Evolutionary conservation across 1,284 basidiomycete species (phyloP).

Genomic region (Trametes versicolor): DNA sequence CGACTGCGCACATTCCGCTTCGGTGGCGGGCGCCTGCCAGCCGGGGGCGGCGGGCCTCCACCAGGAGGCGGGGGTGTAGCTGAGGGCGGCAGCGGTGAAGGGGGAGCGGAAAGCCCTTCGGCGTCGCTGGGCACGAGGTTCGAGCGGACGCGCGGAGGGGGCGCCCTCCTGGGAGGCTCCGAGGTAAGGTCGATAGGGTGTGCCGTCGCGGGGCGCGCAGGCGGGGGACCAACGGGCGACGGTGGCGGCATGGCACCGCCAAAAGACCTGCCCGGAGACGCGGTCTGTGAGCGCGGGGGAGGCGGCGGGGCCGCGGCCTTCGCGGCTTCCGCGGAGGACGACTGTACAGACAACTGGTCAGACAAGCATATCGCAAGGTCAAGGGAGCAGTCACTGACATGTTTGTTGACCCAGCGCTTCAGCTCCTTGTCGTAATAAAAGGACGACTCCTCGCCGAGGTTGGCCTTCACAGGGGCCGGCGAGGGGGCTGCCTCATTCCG

Average conservation of each 20-base stretch:
- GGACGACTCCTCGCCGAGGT: slow-evolving; percentile 90
- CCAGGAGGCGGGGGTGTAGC: slow-evolving; percentile 50
- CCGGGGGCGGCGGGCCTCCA: slow-evolving; percentile 57
- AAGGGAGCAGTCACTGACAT: slow-evolving; percentile 57
- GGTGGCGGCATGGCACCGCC: slow-evolving; percentile 38
- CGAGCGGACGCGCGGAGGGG: slow-evolving; percentile 66
- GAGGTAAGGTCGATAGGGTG: slow-evolving; percentile 61
- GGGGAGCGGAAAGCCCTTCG: slow-evolving; percentile 42
- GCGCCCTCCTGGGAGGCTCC: slow-evolving; percentile 59
- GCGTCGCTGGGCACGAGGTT: slow-evolving; percentile 65
- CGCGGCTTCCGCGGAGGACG: slow-evolving; percentile 57
- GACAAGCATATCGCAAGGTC: background rate
- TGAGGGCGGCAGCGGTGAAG: slow-evolving; percentile 44
- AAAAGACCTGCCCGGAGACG: slow-evolving; percentile 69
- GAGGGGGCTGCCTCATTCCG: slow-evolving; percentile 55
- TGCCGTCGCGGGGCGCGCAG: slow-evolving; percentile 65
- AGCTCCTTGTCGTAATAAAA: slow-evolving; percentile 96
- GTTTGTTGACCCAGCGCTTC: slow-evolving; percentile 97
- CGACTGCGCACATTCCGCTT: slow-evolving; percentile 83
- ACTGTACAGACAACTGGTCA: slow-evolving; percentile 48
- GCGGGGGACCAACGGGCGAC: slow-evolving; percentile 53
- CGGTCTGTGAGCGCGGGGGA: slow-evolving; percentile 82
- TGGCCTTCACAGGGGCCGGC: slow-evolving; percentile 85
- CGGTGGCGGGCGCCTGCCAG: slow-evolving; percentile 65
- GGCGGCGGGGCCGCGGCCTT: slow-evolving; percentile 65